Evolutionary conservation across 129 eudicot species (phyloP).

Genomic region (Rutidosis leptorrhynchoides): DNA sequence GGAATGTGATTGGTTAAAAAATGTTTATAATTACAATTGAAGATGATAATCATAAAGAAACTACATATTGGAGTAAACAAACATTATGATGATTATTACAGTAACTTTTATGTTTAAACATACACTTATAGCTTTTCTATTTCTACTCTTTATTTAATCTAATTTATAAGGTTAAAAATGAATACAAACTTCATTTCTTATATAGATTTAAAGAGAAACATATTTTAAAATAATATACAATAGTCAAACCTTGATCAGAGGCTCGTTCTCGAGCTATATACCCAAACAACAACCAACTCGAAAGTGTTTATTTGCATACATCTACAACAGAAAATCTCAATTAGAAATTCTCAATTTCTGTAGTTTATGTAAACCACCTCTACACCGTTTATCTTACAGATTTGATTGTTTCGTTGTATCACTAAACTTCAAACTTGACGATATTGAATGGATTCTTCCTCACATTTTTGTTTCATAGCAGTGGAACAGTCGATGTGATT

Average conservation of each 20-base stretch:
- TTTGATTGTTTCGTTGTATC: conserved; percentile 18
- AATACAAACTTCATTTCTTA: conserved; percentile 35
- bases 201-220: conserved; percentile 17
- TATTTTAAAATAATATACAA: conserved; percentile 31
- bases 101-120: no score
- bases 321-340: conserved; percentile 25
- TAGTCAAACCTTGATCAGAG: conserved; percentile 25
- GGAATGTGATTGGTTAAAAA: no score
- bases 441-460: conserved; percentile 4
- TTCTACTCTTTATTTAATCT: no score
- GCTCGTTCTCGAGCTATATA: conserved; percentile 24
- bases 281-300: conserved; percentile 25
- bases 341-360: no score
- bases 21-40: no score
- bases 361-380: conserved; percentile 15
- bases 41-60: no score
- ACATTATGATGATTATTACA: no score
- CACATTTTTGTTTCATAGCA: conserved; percentile 41
- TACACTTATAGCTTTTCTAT: no score
- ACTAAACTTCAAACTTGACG: conserved; percentile 16
- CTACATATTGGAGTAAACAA: no score
- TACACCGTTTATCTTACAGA: conserved; percentile 20
- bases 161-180: no score
- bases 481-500: conserved; percentile 20
- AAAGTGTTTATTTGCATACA: conserved; percentile 33